These are phyloP conservation scores for Vigna nakashimae DNA, from an alignment of 306 rosid genomes.

Conservation along the genomic window DNA sequence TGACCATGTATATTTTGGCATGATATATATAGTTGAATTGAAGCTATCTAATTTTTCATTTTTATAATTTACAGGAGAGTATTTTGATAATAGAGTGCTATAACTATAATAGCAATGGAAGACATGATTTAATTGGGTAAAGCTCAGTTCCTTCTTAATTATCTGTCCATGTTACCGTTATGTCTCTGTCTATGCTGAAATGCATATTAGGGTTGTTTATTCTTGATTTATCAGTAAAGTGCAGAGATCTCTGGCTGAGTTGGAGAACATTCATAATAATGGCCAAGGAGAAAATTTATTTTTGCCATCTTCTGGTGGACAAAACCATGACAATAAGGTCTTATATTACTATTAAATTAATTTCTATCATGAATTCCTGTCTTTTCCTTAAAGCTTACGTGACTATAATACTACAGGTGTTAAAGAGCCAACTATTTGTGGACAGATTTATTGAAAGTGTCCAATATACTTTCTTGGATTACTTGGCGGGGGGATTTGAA, in stretches of 20 bases:
- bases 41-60: slow-evolving; percentile 48
- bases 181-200: slow-evolving; percentile 35
- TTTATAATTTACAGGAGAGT: slow-evolving; percentile 69
- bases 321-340: slow-evolving; percentile 84
- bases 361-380: slow-evolving; percentile 32
- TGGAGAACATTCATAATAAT: slow-evolving; percentile 77
- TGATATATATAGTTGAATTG: slow-evolving; percentile 1
- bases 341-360: slow-evolving; percentile 43
- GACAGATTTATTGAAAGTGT: slow-evolving; percentile 73
- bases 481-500: slow-evolving; percentile 90
- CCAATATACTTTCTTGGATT: slow-evolving; percentile 90
- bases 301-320: slow-evolving; percentile 65
- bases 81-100: slow-evolving; percentile 89
- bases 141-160: slow-evolving; percentile 37
- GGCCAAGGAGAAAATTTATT: slow-evolving; percentile 73
- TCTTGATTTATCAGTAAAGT: slow-evolving; percentile 71
- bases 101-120: slow-evolving; percentile 89
- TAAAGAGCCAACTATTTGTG: slow-evolving; percentile 84
- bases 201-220: slow-evolving; percentile 38
- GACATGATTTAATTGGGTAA: slow-evolving; percentile 97
- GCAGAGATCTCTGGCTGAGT: slow-evolving; percentile 77
- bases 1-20: slow-evolving; percentile 7
- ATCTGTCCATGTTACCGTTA: slow-evolving; percentile 19
- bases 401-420: slow-evolving; percentile 61
- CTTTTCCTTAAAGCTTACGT: slow-evolving; percentile 45